phyloP scores from a whole-genome alignment of 352 stramenopile genomes.

The Pythium aquatile region DNA sequence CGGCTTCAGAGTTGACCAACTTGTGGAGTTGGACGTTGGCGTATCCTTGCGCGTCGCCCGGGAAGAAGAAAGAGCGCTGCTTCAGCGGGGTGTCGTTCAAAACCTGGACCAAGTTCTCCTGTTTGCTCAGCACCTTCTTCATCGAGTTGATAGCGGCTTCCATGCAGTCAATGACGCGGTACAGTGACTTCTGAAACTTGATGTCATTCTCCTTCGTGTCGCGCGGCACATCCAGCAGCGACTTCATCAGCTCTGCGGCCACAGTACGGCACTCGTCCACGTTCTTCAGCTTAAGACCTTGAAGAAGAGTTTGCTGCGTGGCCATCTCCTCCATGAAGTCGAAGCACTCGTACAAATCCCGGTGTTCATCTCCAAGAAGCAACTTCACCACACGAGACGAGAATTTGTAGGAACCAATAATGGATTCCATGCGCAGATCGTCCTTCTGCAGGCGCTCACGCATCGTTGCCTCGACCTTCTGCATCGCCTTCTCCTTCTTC shows the following conservation, averaged over 20 bases:
- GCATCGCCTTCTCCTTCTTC: slow-evolving; percentile 82
- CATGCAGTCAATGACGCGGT: slow-evolving; percentile 80
- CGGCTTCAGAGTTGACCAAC: slow-evolving; percentile 73
- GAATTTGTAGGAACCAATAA: slow-evolving; percentile 83
- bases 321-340: slow-evolving; percentile 86
- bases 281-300: slow-evolving; percentile 75
- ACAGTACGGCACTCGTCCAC: slow-evolving; percentile 68
- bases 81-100: slow-evolving; percentile 82
- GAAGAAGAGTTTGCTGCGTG: slow-evolving; percentile 59
- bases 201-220: slow-evolving; percentile 72
- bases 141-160: slow-evolving; percentile 73
- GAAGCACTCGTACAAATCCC: slow-evolving; percentile 76
- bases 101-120: slow-evolving; percentile 80
- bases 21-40: slow-evolving; percentile 73
- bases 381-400: slow-evolving; percentile 75
- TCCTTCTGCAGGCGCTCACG: slow-evolving; percentile 79
- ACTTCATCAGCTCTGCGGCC: slow-evolving; percentile 78
- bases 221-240: slow-evolving; percentile 75
- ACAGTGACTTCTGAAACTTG: slow-evolving; percentile 82
- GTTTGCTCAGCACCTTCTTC: slow-evolving; percentile 80
- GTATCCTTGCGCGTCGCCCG: slow-evolving; percentile 74
- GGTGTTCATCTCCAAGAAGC: slow-evolving; percentile 81
- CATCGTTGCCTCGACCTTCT: slow-evolving; percentile 85
- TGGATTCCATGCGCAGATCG: slow-evolving; percentile 70
- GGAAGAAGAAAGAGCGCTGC: slow-evolving; percentile 86